Percentiles rank a stretch among this genome's conserved stretches.
These are phyloP conservation scores for Solanum clarkiae DNA, from an alignment of 257 asterid genomes.

Conservation along the genomic window DNA sequence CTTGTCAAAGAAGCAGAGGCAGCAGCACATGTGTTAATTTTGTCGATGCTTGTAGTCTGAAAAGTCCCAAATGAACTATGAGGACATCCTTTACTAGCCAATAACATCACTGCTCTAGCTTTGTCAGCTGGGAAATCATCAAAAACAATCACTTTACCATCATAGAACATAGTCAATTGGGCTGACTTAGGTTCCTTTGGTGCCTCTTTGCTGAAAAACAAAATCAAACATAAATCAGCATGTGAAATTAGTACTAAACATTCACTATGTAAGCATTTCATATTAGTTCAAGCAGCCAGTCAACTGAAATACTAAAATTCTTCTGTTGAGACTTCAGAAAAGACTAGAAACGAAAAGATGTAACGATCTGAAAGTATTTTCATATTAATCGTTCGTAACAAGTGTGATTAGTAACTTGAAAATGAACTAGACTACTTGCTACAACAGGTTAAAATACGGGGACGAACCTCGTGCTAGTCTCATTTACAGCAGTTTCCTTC, in stretches of 20 bases:
- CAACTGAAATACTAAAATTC: background rate
- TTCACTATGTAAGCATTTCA: background rate
- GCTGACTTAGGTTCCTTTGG: constrained; percentile 19
- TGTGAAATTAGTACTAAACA: background rate
- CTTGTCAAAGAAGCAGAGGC: background rate
- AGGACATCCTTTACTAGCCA: constrained; percentile 37
- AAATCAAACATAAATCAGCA: background rate
- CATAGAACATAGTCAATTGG: constrained; percentile 66
- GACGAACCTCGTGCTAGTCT: constrained; percentile 29
- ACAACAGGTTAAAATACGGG: background rate
- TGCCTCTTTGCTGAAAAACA: constrained; percentile 24
- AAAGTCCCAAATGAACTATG: constrained; percentile 16
- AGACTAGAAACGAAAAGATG: background rate
- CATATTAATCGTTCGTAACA: background rate
- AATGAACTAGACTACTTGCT: background rate
- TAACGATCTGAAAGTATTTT: background rate
- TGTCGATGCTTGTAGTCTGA: constrained; percentile 5
- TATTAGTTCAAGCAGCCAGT: too few relatives aligned
- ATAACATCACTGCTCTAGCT: constrained; percentile 32
- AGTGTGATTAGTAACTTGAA: background rate
- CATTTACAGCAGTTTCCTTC: constrained; percentile 14
- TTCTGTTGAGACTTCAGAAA: background rate
- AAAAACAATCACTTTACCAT: constrained; percentile 47
- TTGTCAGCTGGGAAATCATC: constrained; percentile 44
- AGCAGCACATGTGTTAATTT: background rate